phyloP scores from a whole-genome alignment of 73 alveolate genomes.

The Paramecium bursaria region DNA sequence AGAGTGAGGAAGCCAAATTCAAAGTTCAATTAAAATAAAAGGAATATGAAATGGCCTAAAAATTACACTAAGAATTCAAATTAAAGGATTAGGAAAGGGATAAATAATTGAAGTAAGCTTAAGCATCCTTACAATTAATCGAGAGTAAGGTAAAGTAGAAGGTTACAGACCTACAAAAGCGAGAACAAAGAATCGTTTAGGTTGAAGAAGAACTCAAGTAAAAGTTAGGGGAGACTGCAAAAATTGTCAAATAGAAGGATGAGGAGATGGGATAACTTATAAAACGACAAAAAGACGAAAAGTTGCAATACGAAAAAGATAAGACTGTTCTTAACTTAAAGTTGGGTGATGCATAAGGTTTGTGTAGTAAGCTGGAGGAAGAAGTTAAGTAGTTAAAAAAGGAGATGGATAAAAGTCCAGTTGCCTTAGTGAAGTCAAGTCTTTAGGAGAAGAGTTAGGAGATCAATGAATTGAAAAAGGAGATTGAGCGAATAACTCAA shows the following conservation, averaged over 20 bases:
- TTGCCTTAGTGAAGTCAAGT: constrained; percentile 35
- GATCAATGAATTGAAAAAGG: constrained; percentile 63
- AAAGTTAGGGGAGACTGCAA: constrained; percentile 42
- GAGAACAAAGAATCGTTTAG: constrained; percentile 18
- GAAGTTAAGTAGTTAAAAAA: constrained; percentile 33
- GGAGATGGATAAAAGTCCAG: constrained; percentile 58
- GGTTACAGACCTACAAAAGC: constrained; percentile 11
- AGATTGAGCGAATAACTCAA: constrained; percentile 50
- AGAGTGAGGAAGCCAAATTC: constrained; percentile 62
- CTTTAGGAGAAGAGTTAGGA: constrained; percentile 38
- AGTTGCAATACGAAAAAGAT: constrained; percentile 54
- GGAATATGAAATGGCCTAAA: constrained; percentile 14
- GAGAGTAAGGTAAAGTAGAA: constrained; percentile 11
- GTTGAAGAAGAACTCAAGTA: constrained; percentile 30
- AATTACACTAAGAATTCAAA: constrained; percentile 19
- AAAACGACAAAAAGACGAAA: constrained; percentile 44
- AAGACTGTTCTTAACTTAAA: constrained; percentile 51
- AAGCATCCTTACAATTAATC: not conserved
- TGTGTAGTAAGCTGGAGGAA: constrained; percentile 26
- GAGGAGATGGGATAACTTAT: constrained; percentile 54
- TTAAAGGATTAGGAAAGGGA: constrained; percentile 24
- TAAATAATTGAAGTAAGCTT: not conserved
- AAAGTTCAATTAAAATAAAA: constrained; percentile 34
- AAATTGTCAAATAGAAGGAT: constrained; percentile 50
- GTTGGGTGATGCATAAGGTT: constrained; percentile 5